Evolutionary conservation across 23 red algal species (phyloP).

Genomic region (Gracilariopsis chorda): DNA sequence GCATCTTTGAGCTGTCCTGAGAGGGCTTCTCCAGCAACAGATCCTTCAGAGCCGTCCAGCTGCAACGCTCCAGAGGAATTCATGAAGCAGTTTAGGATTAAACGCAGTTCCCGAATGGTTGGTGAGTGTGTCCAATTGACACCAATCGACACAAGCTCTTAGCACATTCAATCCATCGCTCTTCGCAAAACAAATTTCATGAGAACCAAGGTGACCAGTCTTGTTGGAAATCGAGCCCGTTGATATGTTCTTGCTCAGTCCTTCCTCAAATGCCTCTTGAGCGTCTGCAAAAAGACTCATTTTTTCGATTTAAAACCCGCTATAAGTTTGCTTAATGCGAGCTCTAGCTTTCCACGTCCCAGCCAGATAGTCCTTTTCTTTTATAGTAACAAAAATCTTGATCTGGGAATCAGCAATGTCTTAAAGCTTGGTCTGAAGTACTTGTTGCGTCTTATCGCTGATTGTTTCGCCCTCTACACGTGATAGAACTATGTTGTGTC

Average conservation of each 20-base stretch:
- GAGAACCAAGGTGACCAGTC: background rate
- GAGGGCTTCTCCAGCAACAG: conserved; percentile 78
- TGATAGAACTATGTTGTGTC: background rate
- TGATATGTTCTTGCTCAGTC: conserved; percentile 25
- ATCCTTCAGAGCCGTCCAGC: conserved; percentile 92
- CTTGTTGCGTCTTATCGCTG: background rate
- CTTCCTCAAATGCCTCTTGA: conserved; percentile 59
- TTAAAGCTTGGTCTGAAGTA: conserved; percentile 55
- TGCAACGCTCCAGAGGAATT: conserved; percentile 91
- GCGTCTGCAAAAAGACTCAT: conserved; percentile 52
- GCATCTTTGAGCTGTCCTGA: conserved; percentile 78
- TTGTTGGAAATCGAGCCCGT: background rate
- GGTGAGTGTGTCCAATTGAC: conserved; percentile 94
- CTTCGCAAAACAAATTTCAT: conserved; percentile 79
- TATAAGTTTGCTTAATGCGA: conserved; percentile 3
- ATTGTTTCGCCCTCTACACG: background rate
- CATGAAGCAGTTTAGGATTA: conserved; percentile 87
- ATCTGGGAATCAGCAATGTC: conserved; percentile 63
- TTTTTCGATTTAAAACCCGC: conserved; percentile 68
- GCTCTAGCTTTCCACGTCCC: conserved; percentile 75
- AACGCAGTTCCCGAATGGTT: conserved; percentile 80
- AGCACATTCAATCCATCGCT: conserved; percentile 92
- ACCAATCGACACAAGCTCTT: conserved; percentile 85
- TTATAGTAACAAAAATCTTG: conserved; percentile 62
- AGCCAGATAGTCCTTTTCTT: conserved; percentile 75